A percentile compares a stretch with the other conserved stretches of the same genome.
phyloP scores from a whole-genome alignment of 2,329 filamentous ascomycete species.

The Acrodontium crateriforme region DNA sequence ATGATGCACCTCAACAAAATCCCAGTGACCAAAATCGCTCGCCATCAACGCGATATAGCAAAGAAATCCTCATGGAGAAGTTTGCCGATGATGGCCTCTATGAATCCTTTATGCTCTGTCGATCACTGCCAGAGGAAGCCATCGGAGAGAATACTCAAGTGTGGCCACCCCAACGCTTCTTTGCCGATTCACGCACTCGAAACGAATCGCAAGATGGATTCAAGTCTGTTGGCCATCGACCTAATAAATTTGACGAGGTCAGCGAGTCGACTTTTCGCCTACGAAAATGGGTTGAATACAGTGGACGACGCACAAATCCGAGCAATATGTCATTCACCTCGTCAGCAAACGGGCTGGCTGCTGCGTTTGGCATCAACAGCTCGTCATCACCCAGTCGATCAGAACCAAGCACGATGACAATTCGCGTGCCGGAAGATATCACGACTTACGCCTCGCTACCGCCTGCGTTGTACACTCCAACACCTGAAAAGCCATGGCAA shows the following conservation, averaged over 20 bases:
- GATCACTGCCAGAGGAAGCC: conserved; percentile 31
- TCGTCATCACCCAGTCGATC: background rate
- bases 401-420: no score
- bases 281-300: conserved; percentile 61
- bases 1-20: conserved; percentile 9
- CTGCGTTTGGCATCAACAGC: conserved; percentile 28
- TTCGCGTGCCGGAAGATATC: conserved; percentile 38
- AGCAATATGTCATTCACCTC: conserved; percentile 14
- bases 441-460: conserved; percentile 61
- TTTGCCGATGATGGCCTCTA: conserved; percentile 35
- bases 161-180: conserved; percentile 66
- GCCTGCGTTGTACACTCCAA: conserved; percentile 64
- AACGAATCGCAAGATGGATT: conserved; percentile 34
- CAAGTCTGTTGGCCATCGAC: conserved; percentile 32
- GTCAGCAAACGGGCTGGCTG: conserved; percentile 9
- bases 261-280: conserved; percentile 61
- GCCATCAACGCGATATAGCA: conserved; percentile 24
- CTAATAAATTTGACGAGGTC: conserved; percentile 43
- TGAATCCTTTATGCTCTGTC: conserved; percentile 55
- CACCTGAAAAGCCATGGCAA: conserved; percentile 63
- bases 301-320: conserved; percentile 17
- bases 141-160: conserved; percentile 30
- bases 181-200: conserved; percentile 44
- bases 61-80: conserved; percentile 39
- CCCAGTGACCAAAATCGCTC: conserved; percentile 8